Conservation (phyloP, 2,329 filamentous ascomycete genomes). For the Calonectria henricotiae region DNA sequence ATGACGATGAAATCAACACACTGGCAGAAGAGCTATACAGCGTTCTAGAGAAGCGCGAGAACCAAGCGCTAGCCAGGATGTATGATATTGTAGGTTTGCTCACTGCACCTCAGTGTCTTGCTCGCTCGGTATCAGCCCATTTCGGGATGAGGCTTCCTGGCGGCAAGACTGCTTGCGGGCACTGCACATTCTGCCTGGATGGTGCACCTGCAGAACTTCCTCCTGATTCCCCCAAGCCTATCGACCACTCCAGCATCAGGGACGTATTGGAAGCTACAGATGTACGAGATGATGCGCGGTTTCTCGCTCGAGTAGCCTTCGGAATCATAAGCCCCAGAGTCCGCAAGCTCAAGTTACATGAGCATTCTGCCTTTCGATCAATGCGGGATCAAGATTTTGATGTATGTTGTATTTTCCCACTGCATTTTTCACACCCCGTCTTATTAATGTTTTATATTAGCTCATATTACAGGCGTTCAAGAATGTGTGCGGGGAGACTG, state of each 20-base stretch:
- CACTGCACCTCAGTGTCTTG: constrained; percentile 69
- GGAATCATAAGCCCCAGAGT: constrained; percentile 74
- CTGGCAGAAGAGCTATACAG: constrained; percentile 66
- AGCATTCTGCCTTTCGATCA: constrained; percentile 65
- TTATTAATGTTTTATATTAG: background rate
- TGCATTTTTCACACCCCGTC: background rate
- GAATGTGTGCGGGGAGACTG: background rate
- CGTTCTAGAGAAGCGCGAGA: constrained; percentile 69
- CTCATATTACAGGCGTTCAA: background rate
- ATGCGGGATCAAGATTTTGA: constrained; percentile 71
- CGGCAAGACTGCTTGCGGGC: constrained; percentile 65
- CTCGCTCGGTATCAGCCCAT: constrained; percentile 68
- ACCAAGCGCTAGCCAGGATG: constrained; percentile 67
- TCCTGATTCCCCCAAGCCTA: constrained; percentile 56
- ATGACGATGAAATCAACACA: constrained; percentile 59
- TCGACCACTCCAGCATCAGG: constrained; percentile 61
- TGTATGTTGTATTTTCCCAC: constrained; percentile 52
- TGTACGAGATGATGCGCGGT: constrained; percentile 72
- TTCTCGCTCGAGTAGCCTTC: constrained; percentile 74
- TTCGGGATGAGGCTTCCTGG: constrained; percentile 71
- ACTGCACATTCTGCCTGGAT: constrained; percentile 64
- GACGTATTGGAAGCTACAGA: constrained; percentile 63
- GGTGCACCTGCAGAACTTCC: constrained; percentile 59
- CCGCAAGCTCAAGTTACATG: constrained; percentile 65
- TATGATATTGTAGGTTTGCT: constrained; percentile 69